phyloP scores from a whole-genome alignment of 2,329 filamentous ascomycete species.

The Penicillium sp. region DNA sequence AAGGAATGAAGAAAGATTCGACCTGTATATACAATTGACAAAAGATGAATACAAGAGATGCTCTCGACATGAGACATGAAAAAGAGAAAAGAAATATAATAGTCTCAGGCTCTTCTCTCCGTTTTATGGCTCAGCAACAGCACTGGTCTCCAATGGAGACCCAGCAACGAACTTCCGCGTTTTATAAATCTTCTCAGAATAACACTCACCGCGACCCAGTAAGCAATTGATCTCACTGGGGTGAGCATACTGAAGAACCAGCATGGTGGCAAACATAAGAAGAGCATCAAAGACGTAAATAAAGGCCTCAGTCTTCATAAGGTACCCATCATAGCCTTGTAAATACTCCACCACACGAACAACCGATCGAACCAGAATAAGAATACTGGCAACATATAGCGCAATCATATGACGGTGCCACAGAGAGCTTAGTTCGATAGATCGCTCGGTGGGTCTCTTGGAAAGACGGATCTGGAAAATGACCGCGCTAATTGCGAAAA shows the following conservation, averaged over 20 bases:
- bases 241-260: constrained; percentile 27
- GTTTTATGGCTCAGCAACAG: neutral
- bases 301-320: constrained; percentile 36
- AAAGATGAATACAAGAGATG: neutral
- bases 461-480: constrained; percentile 35
- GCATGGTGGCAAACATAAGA: constrained; percentile 33
- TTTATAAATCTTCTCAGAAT: constrained; percentile 20
- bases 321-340: constrained; percentile 33
- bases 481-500: constrained; percentile 31
- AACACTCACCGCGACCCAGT: constrained; percentile 24
- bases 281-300: constrained; percentile 39
- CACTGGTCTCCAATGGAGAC: constrained; percentile 9
- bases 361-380: constrained; percentile 37
- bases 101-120: too few relatives aligned
- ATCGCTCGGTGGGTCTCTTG: constrained; percentile 31
- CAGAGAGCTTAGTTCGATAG: constrained; percentile 20
- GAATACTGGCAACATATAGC: constrained; percentile 26
- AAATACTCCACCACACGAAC: constrained; percentile 38
- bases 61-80: neutral
- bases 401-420: constrained; percentile 46
- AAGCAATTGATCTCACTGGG: constrained; percentile 31
- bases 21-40: too few relatives aligned
- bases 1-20: too few relatives aligned
- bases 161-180: constrained; percentile 15
- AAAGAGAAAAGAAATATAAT: too few relatives aligned